Base-by-base conservation (phyloP, 345 rosid species). In the Luvunga scandens region DNA sequence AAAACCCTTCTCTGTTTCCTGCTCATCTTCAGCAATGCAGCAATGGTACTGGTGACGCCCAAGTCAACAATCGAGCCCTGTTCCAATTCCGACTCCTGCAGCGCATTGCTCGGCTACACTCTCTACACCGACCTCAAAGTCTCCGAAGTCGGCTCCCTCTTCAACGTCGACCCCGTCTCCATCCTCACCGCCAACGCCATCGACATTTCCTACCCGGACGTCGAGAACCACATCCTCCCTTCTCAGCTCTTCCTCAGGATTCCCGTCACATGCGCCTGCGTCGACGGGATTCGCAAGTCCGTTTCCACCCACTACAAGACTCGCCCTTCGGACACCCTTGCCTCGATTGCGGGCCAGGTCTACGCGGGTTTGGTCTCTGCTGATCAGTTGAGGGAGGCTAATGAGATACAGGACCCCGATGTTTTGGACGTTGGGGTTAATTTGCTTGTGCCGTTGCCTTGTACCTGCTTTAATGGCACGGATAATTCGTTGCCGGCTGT, bases 31-130 rank as follows among this genome's bases (percentile, higher is more conserved):
- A 24, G 82, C 84, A 86, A 73, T 81, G 84, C 83, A 71, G 84
- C 57, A 16, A 18, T 80, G 30, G 76, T 78, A 30, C 33, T 57
- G 1, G 91, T 86, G 25, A 71, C 74, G 7, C 64, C 97, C 30
- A 95, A 95, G 84, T 95, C 99, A 16, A 95, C 98, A 25, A 95
- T 95, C 19, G 99, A 95, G 84, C 97, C 99, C 4, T 95, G 99
- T 81, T 89, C 99, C 10, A 92, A 84, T 81, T 87, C 86, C 22
- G 91, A 91, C 80, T 81, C 92, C 38, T 95, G 99, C 84, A 89
- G 85, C 82, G 92, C 99, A 33, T 75, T 93, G 55, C 93, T 95
- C 66, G 98, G 97, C 25, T 95, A 95, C 91, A 91, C 94, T 0
- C 97, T 95, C 79, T 92, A 93, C 93, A 87, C 97, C 1, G 97